Evolutionary conservation across 305 asterid species (phyloP), one percentile per base, ranked within the genome.

Genomic region (Coffea humblotiana): DNA sequence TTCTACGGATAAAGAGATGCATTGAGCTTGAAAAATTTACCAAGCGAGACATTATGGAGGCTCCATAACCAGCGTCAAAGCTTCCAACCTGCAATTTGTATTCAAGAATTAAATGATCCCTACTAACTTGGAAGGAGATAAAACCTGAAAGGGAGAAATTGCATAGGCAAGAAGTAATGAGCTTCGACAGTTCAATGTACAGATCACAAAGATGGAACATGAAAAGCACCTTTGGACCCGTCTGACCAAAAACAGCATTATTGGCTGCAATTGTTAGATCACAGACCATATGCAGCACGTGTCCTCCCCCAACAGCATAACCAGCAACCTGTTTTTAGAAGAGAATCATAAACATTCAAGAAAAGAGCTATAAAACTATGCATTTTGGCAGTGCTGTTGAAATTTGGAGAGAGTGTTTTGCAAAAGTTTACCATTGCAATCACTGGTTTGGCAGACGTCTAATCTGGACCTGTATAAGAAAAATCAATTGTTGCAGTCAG

Each of bases 301-400:
- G 98, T n/a, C 98, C 99, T 60, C 98, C 99, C 66, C 98, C 99
- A 4, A 95, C 96, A 16, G 98, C 99, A 77, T 92, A 95, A 12
- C 99, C 98, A 79, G 98, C 99, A 89, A 95, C 98, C 97, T 94
- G 75, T 79, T 82, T 72, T 79, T 76, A 70, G 58, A 64, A 77
- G 32, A 32, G 68, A 63, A 86, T 52, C 75, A 80, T 13, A 29
- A 0, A 58, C 70, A 67, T 77, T 73, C 77, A 77, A 29, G 29
- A 67, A 6, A 51, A 18, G 70, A 14, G 54, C 7, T n/a, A 32
- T 23, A 1, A 43, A n/a, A 63, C 12, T 63, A 5, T 23, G 5
- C 51, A n/a, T 23, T 37, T 47, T 54, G 65, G 65, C 11, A 64
- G 78, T 66, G 27, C 6, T 2, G 27, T 47, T 21, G 21, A 43